phyloP scores from a whole-genome alignment of 192 early-diverging fungal species.

The Umbelopsis ramanniana region DNA sequence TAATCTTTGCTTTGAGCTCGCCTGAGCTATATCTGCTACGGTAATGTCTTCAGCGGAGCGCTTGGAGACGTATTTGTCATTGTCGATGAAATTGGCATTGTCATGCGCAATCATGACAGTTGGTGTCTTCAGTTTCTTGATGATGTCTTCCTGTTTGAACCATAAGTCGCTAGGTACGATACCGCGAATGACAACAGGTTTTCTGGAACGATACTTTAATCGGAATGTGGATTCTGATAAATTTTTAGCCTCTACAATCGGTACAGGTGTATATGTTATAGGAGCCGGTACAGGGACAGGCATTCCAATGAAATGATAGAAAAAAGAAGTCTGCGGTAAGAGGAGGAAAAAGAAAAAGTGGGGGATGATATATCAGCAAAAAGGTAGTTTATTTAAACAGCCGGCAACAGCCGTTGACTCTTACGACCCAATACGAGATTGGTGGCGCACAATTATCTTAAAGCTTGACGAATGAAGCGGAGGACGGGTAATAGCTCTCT shows the following conservation, averaged over 20 bases:
- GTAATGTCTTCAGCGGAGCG: conserved; percentile 10
- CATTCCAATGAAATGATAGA: background rate
- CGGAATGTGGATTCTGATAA: conserved; percentile 7
- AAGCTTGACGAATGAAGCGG: no score
- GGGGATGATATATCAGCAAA: background rate
- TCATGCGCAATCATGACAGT: conserved; percentile 48
- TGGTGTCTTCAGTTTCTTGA: background rate
- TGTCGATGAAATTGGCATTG: conserved; percentile 48
- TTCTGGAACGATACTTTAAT: conserved; percentile 18
- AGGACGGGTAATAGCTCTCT: no score
- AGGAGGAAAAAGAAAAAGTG: background rate
- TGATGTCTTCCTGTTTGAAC: background rate
- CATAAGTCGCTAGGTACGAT: background rate
- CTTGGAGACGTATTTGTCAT: conserved; percentile 40
- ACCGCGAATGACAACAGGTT: conserved; percentile 10
- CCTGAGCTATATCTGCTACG: background rate
- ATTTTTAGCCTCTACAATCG: background rate
- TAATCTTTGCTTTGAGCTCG: conserved; percentile 23
- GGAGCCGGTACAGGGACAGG: background rate
- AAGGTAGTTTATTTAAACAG: background rate
- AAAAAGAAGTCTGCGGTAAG: background rate
- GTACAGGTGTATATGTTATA: background rate
- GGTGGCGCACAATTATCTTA: conserved; percentile 9
- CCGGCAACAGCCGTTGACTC: background rate
- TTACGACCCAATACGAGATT: background rate